These are phyloP conservation scores for Aureococcus anophagefferens DNA, from an alignment of 108 stramenopile species.

Conservation along the genomic window DNA sequence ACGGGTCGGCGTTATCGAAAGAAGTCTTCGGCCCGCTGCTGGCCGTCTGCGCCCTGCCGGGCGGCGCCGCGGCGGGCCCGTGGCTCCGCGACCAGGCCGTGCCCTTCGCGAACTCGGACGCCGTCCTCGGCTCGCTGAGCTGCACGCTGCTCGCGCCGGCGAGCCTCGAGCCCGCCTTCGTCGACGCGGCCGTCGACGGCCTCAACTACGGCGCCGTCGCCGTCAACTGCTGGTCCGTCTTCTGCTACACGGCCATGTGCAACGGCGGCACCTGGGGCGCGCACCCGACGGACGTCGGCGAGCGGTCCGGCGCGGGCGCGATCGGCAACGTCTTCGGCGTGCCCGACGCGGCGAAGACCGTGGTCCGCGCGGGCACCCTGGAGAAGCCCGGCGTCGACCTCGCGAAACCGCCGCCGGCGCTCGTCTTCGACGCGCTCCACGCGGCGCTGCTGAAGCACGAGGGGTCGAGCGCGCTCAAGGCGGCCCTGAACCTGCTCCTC, in stretches of 20 bases:
- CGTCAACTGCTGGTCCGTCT: slow-evolving; percentile 10
- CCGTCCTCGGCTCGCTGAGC: slow-evolving; percentile 23
- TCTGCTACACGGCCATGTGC: slow-evolving; percentile 5
- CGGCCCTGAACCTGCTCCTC: too few relatives aligned
- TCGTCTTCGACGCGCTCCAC: background rate
- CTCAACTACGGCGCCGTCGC: slow-evolving; percentile 21
- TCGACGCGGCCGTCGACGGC: slow-evolving; percentile 8
- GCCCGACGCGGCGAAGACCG: slow-evolving; percentile 5
- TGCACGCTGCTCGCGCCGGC: slow-evolving; percentile 13
- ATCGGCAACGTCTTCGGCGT: slow-evolving; percentile 17
- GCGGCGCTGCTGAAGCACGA: too few relatives aligned
- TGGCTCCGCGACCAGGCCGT: too few relatives aligned
- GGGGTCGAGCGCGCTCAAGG: too few relatives aligned
- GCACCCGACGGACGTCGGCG: slow-evolving; percentile 4
- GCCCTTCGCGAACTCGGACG: slow-evolving; percentile 28
- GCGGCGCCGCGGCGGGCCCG: too few relatives aligned
- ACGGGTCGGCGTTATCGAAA: too few relatives aligned
- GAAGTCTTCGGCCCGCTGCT: slow-evolving; percentile 32
- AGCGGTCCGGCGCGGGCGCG: slow-evolving; percentile 9
- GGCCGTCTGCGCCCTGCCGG: slow-evolving; percentile 18
- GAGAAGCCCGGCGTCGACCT: background rate
- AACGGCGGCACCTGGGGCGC: slow-evolving; percentile 22
- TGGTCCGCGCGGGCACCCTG: slow-evolving; percentile 15
- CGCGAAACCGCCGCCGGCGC: background rate
- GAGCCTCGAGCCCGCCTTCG: background rate